Percentiles rank a stretch among this genome's conserved stretches.
Conservation (phyloP, 371 early-diverging fungal genomes). For the Mucor circinelloides region DNA sequence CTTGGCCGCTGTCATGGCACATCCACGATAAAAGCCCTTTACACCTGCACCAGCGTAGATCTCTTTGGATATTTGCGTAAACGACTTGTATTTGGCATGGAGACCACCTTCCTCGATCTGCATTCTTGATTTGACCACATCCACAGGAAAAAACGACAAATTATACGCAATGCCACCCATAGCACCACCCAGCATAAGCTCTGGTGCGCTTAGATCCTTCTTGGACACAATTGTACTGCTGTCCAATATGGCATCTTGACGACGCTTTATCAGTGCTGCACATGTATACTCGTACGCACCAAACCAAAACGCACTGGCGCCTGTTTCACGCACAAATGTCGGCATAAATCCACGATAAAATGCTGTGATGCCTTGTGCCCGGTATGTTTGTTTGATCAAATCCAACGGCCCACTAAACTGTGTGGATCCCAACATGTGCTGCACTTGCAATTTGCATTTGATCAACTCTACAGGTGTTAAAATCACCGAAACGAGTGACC, state of each 20-base stretch:
- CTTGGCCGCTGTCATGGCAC: constrained; percentile 88
- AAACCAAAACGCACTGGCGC: constrained; percentile 95
- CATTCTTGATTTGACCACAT: constrained; percentile 90
- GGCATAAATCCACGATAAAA: constrained; percentile 89
- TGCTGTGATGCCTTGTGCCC: constrained; percentile 66
- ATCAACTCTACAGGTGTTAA: constrained; percentile 94
- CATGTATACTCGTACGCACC: constrained; percentile 88
- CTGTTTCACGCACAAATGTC: constrained; percentile 86
- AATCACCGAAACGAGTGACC: constrained; percentile 82
- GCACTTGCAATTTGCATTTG: constrained; percentile 94
- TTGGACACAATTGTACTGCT: constrained; percentile 41
- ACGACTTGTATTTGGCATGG: constrained; percentile 26
- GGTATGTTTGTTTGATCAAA: constrained; percentile 64
- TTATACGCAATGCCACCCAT: constrained; percentile 93
- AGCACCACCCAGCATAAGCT: constrained; percentile 88
- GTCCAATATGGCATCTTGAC: constrained; percentile 17
- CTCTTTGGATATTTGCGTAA: constrained; percentile 60
- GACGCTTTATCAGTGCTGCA: constrained; percentile 52
- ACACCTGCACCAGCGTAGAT: constrained; percentile 81
- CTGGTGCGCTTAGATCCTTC: constrained; percentile 57
- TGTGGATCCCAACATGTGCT: constrained; percentile 53
- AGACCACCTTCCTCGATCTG: constrained; percentile 76
- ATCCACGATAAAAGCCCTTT: constrained; percentile 88
- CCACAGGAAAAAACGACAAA: constrained; percentile 87
- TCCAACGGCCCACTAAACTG: constrained; percentile 68